Conservation (phyloP, 192 early-diverging fungal species). For the Coemansia sp. region DNA sequence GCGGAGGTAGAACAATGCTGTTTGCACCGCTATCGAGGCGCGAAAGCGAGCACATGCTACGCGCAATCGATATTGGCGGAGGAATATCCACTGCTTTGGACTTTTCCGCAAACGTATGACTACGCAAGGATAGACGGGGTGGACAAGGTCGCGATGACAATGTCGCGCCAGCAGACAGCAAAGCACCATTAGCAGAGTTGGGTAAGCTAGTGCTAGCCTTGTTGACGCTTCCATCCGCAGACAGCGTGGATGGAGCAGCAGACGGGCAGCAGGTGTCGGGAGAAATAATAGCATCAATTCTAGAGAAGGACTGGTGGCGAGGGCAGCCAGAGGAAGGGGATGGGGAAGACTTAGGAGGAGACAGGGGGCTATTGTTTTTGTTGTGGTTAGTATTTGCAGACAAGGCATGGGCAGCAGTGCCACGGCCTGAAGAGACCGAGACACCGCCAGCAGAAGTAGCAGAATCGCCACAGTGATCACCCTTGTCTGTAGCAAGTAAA, state of each 20-base stretch:
- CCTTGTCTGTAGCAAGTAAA: not conserved
- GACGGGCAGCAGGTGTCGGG: not conserved
- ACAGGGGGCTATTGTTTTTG: slow-evolving; percentile 6
- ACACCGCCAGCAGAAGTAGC: not conserved
- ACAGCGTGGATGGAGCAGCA: not conserved
- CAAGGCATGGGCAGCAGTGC: slow-evolving; percentile 4
- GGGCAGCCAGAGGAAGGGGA: not conserved
- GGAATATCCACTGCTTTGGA: slow-evolving; percentile 7
- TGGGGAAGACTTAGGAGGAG: slow-evolving; percentile 11
- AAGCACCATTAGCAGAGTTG: not conserved
- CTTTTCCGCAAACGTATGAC: slow-evolving; percentile 6
- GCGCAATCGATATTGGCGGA: slow-evolving; percentile 13
- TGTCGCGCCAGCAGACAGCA: not conserved
- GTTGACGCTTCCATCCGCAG: not conserved
- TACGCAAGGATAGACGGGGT: not conserved
- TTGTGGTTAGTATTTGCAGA: slow-evolving; percentile 11
- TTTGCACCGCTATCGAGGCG: not conserved
- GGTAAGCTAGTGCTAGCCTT: not conserved
- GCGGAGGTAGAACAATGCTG: slow-evolving; percentile 27
- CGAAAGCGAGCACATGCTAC: slow-evolving; percentile 11
- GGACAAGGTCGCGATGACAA: not conserved
- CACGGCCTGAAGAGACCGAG: not conserved
- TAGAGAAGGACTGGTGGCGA: slow-evolving; percentile 9
- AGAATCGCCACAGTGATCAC: slow-evolving; percentile 1
- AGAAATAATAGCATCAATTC: slow-evolving; percentile 2